Evolutionary conservation across 805 yeast species (phyloP).

Genomic region (Saccharomycopsis guyanensis): DNA sequence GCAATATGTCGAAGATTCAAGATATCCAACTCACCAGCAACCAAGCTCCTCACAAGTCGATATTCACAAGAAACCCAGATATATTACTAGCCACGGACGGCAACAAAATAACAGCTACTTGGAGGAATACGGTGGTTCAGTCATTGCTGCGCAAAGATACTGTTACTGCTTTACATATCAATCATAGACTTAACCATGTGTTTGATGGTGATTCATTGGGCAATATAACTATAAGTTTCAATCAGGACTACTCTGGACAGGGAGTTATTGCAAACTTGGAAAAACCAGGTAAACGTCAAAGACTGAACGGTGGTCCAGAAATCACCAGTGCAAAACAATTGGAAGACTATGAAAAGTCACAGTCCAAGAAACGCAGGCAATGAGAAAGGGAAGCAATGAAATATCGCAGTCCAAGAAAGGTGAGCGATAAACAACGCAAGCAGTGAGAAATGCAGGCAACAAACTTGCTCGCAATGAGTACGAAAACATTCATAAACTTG

Average conservation of each 20-base stretch:
- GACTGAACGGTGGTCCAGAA: neutral
- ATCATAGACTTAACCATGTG: neutral
- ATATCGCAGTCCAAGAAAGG: too few relatives aligned
- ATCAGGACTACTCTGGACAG: neutral
- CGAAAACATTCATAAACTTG: too few relatives aligned
- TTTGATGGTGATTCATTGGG: neutral
- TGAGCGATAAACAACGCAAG: too few relatives aligned
- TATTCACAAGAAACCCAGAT: neutral
- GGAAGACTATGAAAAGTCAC: neutral
- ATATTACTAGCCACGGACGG: constrained; percentile 1
- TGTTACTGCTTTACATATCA: neutral
- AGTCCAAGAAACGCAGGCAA: neutral
- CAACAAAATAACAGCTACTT: neutral
- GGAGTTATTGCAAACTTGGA: neutral
- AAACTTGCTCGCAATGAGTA: too few relatives aligned
- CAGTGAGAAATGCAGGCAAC: too few relatives aligned
- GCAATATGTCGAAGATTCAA: neutral
- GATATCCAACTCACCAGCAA: neutral
- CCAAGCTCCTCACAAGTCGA: neutral
- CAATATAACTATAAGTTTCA: neutral
- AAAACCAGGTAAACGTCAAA: neutral
- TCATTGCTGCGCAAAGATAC: neutral
- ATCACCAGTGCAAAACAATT: constrained; percentile 1
- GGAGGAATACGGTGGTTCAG: neutral
- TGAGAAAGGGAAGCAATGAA: neutral